phyloP scores from a whole-genome alignment of 352 stramenopile species.

The Pythium scleroteichum region DNA sequence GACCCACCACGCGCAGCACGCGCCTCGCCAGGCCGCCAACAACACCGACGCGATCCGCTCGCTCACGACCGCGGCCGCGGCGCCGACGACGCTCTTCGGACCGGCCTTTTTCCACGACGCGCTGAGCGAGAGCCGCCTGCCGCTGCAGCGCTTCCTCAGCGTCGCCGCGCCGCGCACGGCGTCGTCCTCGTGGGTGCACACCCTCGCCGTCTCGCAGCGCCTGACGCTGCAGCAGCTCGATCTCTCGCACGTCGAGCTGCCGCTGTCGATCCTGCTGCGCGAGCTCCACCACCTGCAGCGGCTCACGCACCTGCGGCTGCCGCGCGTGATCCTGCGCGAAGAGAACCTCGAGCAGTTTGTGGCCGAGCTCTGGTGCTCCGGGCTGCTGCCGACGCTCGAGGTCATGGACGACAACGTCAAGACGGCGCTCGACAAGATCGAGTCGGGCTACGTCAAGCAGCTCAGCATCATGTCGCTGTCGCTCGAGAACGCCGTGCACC shows the following conservation, averaged over 20 bases:
- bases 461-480: constrained; percentile 70
- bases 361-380: constrained; percentile 52
- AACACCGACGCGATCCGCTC: background rate
- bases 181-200: constrained; percentile 67
- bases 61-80: background rate
- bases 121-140: constrained; percentile 47
- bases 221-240: constrained; percentile 67
- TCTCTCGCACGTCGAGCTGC: constrained; percentile 49
- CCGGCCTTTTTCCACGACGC: constrained; percentile 46
- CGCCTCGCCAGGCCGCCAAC: background rate
- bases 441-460: constrained; percentile 67
- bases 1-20: constrained; percentile 1
- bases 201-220: constrained; percentile 48
- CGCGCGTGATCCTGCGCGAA: constrained; percentile 58
- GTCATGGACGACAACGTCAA: constrained; percentile 63
- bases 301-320: constrained; percentile 65
- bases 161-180: constrained; percentile 49
- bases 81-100: constrained; percentile 37
- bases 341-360: constrained; percentile 80
- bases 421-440: constrained; percentile 67
- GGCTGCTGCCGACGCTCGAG: constrained; percentile 47
- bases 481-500: constrained; percentile 28
- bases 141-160: constrained; percentile 62
- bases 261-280: constrained; percentile 62
- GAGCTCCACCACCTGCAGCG: constrained; percentile 53